Evolutionary conservation across 306 rosid genomes (phyloP).

Genomic region (Fragaria iinumae): DNA sequence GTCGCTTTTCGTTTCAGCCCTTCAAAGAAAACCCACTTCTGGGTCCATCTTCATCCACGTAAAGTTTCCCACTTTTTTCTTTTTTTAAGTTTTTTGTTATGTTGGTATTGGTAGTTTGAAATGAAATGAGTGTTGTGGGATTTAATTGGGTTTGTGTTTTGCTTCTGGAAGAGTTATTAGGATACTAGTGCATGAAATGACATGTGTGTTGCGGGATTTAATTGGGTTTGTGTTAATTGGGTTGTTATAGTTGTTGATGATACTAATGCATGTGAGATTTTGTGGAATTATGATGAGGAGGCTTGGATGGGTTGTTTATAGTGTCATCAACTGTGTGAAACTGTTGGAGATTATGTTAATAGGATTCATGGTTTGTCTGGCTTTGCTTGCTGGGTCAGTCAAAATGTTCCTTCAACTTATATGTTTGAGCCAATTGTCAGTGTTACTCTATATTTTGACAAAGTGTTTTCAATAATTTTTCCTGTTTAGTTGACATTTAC

Average conservation of each 20-base stretch:
- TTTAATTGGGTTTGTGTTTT: not conserved
- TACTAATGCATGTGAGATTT: not conserved
- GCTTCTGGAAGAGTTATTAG: not conserved
- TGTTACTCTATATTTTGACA: not conserved
- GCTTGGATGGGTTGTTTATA: not conserved
- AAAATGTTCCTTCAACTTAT: not conserved
- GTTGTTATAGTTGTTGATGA: not conserved
- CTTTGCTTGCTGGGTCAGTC: not conserved
- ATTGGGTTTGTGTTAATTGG: not conserved
- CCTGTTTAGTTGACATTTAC: not conserved
- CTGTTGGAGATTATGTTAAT: not conserved
- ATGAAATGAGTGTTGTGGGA: not conserved
- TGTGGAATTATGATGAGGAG: constrained; percentile 6
- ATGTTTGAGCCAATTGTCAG: not conserved
- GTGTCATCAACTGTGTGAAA: not conserved
- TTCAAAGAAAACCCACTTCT: constrained; percentile 78
- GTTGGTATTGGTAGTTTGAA: not conserved
- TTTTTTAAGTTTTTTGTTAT: not conserved
- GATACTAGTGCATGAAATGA: not conserved
- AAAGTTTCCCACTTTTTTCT: constrained; percentile 15
- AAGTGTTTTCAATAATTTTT: not conserved
- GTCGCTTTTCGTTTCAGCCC: constrained; percentile 78
- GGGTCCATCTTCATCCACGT: constrained; percentile 82
- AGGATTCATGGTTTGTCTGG: not conserved
- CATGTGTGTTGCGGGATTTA: not conserved